Evolutionary conservation across 352 stramenopile genomes (phyloP).

Genomic region (Globisporangium carolinianum): DNA sequence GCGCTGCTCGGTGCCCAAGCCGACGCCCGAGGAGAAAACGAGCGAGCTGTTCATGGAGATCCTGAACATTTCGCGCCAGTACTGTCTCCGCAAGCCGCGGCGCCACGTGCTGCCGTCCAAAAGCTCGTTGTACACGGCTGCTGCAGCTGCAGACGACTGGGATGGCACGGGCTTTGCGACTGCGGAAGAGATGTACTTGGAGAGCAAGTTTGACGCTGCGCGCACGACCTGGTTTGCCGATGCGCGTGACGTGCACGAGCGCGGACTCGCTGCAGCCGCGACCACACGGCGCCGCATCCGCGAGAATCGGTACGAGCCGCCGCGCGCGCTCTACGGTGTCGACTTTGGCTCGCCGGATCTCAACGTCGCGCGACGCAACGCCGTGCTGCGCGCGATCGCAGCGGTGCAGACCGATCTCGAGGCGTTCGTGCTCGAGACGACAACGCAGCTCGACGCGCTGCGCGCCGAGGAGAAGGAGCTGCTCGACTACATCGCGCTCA

Average conservation of each 20-base stretch:
- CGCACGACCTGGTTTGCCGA: slow-evolving; percentile 32
- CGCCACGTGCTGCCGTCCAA: slow-evolving; percentile 29
- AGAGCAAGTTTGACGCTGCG: slow-evolving; percentile 56
- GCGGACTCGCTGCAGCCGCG: slow-evolving; percentile 24
- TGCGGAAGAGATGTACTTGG: slow-evolving; percentile 54
- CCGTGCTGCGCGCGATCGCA: slow-evolving; percentile 36
- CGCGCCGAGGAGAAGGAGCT: slow-evolving; percentile 60
- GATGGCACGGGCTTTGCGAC: slow-evolving; percentile 9
- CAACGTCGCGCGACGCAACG: slow-evolving; percentile 57
- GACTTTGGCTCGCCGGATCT: slow-evolving; percentile 60
- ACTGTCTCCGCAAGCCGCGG: slow-evolving; percentile 62
- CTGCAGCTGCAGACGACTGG: not conserved
- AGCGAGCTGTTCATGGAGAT: slow-evolving; percentile 71
- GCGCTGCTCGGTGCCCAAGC: slow-evolving; percentile 49
- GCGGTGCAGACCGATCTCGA: slow-evolving; percentile 51
- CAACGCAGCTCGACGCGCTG: slow-evolving; percentile 49
- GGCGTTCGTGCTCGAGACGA: slow-evolving; percentile 51
- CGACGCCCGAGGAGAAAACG: slow-evolving; percentile 43
- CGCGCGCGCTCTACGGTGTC: slow-evolving; percentile 37
- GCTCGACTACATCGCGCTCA: slow-evolving; percentile 68
- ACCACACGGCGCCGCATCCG: slow-evolving; percentile 17
- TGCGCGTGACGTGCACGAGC: slow-evolving; percentile 31
- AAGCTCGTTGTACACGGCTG: slow-evolving; percentile 5
- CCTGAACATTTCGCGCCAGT: slow-evolving; percentile 65
- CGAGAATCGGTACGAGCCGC: slow-evolving; percentile 37